These are phyloP conservation scores for Penicillium arizonense DNA, from an alignment of 495 filamentous ascomycete genomes.

Conservation along the genomic window DNA sequence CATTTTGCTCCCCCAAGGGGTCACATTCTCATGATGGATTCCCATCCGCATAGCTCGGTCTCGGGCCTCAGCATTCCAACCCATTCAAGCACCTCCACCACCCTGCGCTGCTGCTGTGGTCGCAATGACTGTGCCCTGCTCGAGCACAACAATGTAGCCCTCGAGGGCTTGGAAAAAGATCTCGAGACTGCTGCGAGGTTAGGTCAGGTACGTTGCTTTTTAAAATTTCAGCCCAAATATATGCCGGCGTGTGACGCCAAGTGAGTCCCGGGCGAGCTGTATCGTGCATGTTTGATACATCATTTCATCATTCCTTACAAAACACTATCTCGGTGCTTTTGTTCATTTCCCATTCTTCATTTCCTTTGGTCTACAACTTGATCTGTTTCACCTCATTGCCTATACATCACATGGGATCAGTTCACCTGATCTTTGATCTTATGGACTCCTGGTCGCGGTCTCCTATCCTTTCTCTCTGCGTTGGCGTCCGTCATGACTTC, in stretches of 20 bases:
- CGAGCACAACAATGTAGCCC: constrained; percentile 71
- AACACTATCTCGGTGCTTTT: background rate
- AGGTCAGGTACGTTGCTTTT: constrained; percentile 68
- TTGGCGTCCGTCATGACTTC: constrained; percentile 41
- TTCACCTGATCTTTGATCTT: background rate
- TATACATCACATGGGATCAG: background rate
- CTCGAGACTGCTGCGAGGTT: constrained; percentile 79
- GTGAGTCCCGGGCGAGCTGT: constrained; percentile 9
- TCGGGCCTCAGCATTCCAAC: constrained; percentile 38
- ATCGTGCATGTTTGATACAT: constrained; percentile 25
- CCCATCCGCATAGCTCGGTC: constrained; percentile 27
- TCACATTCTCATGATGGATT: constrained; percentile 36
- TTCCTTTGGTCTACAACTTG: background rate
- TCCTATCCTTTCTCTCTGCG: constrained; percentile 30
- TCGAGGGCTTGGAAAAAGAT: constrained; percentile 81
- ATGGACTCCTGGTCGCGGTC: constrained; percentile 22
- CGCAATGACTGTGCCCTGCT: constrained; percentile 75
- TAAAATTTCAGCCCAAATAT: constrained; percentile 3
- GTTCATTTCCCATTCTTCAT: constrained; percentile 4
- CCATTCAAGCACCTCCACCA: constrained; percentile 27
- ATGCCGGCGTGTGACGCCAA: background rate
- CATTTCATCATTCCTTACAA: constrained; percentile 17
- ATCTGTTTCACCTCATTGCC: background rate
- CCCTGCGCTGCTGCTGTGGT: constrained; percentile 78
- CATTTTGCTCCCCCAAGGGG: constrained; percentile 16